Evolutionary conservation across 805 yeast species (phyloP), one percentile per base, ranked within the genome.

Genomic region (Candida tibetensis): DNA sequence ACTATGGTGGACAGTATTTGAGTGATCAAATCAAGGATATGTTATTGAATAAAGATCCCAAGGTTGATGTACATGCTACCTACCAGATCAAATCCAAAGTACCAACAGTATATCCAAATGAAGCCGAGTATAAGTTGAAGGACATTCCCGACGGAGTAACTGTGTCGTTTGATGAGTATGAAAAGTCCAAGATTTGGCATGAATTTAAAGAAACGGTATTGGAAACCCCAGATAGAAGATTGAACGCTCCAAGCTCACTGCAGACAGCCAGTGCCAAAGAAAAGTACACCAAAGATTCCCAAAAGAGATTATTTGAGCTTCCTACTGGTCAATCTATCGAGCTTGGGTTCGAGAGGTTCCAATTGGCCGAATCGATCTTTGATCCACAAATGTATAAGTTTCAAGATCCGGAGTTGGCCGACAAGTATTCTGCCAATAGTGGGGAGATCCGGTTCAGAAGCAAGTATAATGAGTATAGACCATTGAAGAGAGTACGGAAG

Each of bases 191-290:
- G 32, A 71, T 82, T 4, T 61, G 75, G 38, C 81, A 81, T 41
- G 93, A 85, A 53, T 79, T 86, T 66, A 88, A 88, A 52, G 95
- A 88, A 58, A 69, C 84, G 2, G 47, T 81, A 39, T 55, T 83
- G 32, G 81, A 76, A 48, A 77, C 76, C 15, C 79, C 79, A 2
- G 72, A 76, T 28, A 56, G 62, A 37, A 55, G 58, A 23, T 39
- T 51, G 36, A 38, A 34, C 21, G 42, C 46, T 22, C 39, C 51
- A 4, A 57, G 53, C 36, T 22, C 53, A 3, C 25, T 21, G 25
- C 55, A 49, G 27, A 44, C 44, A n/a, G 41, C 48, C 29, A 40
- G 55, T 13, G 43, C 52, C 13, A 53, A 48, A 32, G 68, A 61
- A 31, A 44, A 50, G 22, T 62, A 58, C 41, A 49, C 54, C 28